Conservation (phyloP, 176 grass and related monocot genomes). For the Olyra latifolia region DNA sequence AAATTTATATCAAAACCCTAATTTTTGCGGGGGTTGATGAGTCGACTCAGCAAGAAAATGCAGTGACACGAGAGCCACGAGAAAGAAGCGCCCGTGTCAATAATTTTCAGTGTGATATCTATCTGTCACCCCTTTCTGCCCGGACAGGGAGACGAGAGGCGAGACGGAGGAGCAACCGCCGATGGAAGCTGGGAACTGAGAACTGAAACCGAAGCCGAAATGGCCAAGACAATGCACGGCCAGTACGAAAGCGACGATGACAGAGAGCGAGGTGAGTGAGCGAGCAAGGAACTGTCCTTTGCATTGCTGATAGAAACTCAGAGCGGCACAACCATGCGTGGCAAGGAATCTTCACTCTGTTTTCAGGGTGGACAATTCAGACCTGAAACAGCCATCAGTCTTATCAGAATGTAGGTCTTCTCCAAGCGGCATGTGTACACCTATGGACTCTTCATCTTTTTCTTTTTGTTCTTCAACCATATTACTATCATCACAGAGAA, state of each 20-base stretch:
- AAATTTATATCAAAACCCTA: no score
- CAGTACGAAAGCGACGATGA: slow-evolving; percentile 4
- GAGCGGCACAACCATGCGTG: not conserved
- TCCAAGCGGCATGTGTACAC: not conserved
- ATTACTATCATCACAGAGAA: not conserved
- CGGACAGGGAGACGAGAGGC: not conserved
- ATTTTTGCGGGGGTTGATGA: no score
- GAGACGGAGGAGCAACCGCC: not conserved
- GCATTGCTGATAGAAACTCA: not conserved
- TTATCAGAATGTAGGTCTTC: not conserved
- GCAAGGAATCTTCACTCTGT: not conserved
- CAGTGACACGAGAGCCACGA: not conserved
- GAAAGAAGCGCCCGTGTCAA: not conserved
- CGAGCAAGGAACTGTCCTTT: not conserved
- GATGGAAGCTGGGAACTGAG: not conserved
- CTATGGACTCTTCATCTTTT: not conserved
- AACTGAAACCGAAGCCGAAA: not conserved
- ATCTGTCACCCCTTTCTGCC: not conserved
- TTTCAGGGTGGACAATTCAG: not conserved
- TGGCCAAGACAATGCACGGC: not conserved
- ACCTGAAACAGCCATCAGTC: not conserved
- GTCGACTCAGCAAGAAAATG: no score
- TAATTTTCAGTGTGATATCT: not conserved
- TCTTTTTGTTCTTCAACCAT: not conserved
- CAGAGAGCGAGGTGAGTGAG: not conserved